Evolutionary conservation across 2,329 filamentous ascomycete genomes (phyloP), one percentile per base, ranked within the genome.

Genomic region (Colletotrichum somersetense): DNA sequence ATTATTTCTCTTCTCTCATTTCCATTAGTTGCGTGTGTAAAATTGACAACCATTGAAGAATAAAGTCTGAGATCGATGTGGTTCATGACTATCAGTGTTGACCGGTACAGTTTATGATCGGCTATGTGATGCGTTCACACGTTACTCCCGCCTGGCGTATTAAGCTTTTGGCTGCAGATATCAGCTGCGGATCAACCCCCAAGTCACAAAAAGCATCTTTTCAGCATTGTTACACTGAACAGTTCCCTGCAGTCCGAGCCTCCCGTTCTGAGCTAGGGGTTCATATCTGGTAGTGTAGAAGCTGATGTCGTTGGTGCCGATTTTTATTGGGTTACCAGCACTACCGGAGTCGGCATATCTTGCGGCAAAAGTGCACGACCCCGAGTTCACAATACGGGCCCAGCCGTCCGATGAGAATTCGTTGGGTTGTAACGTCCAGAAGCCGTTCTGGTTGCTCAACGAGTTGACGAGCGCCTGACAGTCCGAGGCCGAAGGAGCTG

Each of bases 251-350:
- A 70, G 20, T 8, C 69, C 72, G 10, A 75, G 20, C 48, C 66
- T 70, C 4, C 68, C 72, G 18, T 73, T 42, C 38, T 67, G 26
- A 5, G 67, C 66, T 58, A 70, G 46, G 11, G 42, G 26, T 14
- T 38, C 33, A 20, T 68, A 70, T 14, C 72, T 64, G 4, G 42
- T 63, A 6, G 64, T 71, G 52, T 75, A 72, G 46, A 71, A 75
- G 20, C 69, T 62, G 12, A 74, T 48, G 11, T 75, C 74, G 33
- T 75, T 74, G 35, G 74, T 73, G 26, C 74, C 74, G 35, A 75
- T 62, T 14, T 38, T 62, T 46, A 74, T 52, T n/a, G 50, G 44
- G 55, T 40, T 66, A 16, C 26, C 35, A 12, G 44, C 50, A 18
- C 58, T 67, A 12, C 57, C 57, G 14, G 61, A 42, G 38, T 68